Evolutionary conservation across 257 asterid genomes (phyloP), one percentile per base, ranked within the genome.

Genomic region (Dorcoceras hygrometricum): DNA sequence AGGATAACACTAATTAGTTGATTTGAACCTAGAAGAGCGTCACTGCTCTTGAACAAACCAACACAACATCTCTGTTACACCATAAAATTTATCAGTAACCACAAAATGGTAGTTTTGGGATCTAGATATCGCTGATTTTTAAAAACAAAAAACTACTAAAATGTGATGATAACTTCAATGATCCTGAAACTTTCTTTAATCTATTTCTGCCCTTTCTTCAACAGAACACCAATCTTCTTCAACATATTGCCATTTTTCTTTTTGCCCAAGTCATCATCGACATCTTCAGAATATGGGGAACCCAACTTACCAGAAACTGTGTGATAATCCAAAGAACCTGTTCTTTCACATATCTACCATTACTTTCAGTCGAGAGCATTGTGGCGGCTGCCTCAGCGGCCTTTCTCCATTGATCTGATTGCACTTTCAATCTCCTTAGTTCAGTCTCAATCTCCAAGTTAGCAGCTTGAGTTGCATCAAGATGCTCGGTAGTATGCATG

Each of bases 311-410:
- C 75, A 16, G 81, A 83, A 19, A 78, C 50, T 0, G 83, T 71
- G 60, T 71, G 76, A 64, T 74, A 84, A 64, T 80, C 91, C 62
- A 83, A 67, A 2, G 88, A 84, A 36, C 86, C 77, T 19, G 82
- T 74, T 61, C 80, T 73, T 60, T 83, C 10, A 77, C 82, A 57
- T 59, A 72, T 61, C 85, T 87, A 62, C 83, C 87, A 10, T 78
- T 79, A 29, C 77, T 82, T 27, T 80, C 87, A 4, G 77, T 70
- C 8, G 89, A 65, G 50, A 90, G 86, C 81, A 90, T 88, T 9
- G 91, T 79, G 18, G 88, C 83, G 27, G 97, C 97, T 0, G 87
- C 95, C 77, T 88, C 95, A 23, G 97, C 96, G 14, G 97, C 96
- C 73, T 90, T 90, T 60, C 96, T 82, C 97, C 97, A 90, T 61